A percentile compares a stretch with the other conserved stretches of the same genome.
phyloP scores from a whole-genome alignment of 441 rosid genomes.

The Mallotus japonicus region DNA sequence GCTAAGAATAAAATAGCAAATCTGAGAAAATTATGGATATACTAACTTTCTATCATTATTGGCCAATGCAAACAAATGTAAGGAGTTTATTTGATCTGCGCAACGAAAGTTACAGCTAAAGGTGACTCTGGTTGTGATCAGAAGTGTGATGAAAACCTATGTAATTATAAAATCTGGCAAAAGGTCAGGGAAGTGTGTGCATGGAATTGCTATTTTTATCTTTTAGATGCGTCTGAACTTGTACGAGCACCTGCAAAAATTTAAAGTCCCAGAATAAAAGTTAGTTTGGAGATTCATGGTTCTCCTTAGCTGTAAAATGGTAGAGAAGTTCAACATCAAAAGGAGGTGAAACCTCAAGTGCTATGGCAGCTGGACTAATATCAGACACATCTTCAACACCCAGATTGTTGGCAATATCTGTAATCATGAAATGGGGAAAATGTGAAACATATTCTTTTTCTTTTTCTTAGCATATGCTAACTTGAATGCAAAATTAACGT shows the following conservation, averaged over 20 bases:
- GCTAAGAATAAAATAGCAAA: too few species aligned
- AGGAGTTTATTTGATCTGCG: not conserved
- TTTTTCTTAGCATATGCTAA: too few species aligned
- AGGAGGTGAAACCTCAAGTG: constrained; percentile 33
- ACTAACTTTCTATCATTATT: too few species aligned
- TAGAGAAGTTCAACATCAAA: not conserved
- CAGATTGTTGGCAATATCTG: constrained; percentile 34
- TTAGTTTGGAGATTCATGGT: not conserved
- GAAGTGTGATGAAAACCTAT: not conserved
- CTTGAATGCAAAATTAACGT: too few species aligned
- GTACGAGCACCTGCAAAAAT: constrained; percentile 39
- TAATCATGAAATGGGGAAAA: not conserved
- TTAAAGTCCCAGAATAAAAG: constrained; percentile 1
- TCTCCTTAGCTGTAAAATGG: not conserved
- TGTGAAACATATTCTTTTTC: not conserved
- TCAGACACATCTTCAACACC: constrained; percentile 32
- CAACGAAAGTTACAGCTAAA: not conserved
- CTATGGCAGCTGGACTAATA: constrained; percentile 37
- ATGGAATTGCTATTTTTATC: not conserved
- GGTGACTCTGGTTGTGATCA: not conserved
- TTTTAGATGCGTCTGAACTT: constrained; percentile 26
- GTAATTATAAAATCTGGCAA: not conserved
- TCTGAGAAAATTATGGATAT: too few species aligned
- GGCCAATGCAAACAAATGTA: too few species aligned
- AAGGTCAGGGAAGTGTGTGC: not conserved